phyloP scores from a whole-genome alignment of 139 green algal genomes.

The Mesotaenium endlicherianum region DNA sequence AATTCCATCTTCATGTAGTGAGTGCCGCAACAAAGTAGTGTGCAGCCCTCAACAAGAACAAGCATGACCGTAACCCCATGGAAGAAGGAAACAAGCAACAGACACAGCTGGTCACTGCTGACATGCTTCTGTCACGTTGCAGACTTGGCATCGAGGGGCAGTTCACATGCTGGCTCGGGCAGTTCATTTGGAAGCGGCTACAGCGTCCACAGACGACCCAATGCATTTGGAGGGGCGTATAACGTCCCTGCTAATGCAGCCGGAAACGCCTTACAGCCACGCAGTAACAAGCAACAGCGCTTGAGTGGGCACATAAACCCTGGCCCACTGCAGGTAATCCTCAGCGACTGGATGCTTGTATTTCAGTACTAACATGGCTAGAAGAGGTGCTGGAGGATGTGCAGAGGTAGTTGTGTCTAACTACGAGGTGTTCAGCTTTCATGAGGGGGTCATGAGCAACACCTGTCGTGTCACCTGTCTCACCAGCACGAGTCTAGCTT shows the following conservation, averaged over 20 bases:
- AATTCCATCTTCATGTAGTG: not conserved
- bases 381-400: not conserved
- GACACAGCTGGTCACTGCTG: constrained; percentile 2
- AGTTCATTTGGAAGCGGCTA: constrained; percentile 19
- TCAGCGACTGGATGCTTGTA: not conserved
- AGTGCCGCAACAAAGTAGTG: not conserved
- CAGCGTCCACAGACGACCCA: constrained; percentile 30
- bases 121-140: constrained; percentile 2
- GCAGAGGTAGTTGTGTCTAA: not conserved
- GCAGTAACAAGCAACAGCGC: constrained; percentile 21
- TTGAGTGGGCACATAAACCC: constrained; percentile 13
- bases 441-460: not conserved
- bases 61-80: too few relatives aligned
- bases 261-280: constrained; percentile 23
- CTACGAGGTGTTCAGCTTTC: not conserved
- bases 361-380: not conserved
- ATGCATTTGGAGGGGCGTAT: constrained; percentile 41
- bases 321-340: constrained; percentile 23
- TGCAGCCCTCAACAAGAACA: too few relatives aligned
- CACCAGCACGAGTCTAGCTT: not conserved
- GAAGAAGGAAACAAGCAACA: too few relatives aligned
- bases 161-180: not conserved
- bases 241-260: not conserved
- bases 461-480: not conserved
- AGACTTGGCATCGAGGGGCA: constrained; percentile 39